Evolutionary conservation across 345 rosid species (phyloP).

Genomic region (Pelargonium nanum): DNA sequence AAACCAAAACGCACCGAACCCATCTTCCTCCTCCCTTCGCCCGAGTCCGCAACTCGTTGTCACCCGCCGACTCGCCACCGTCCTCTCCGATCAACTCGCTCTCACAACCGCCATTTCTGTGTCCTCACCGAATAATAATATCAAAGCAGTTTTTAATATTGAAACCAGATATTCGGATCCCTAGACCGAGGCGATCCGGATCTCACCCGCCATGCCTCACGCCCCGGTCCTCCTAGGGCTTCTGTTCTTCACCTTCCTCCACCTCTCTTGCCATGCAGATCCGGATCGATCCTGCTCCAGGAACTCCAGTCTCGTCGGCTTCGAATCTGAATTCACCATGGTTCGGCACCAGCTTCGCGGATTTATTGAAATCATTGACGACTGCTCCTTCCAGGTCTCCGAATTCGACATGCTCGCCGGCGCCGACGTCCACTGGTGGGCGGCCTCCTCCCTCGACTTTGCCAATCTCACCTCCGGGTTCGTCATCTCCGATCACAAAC

Average conservation of each 20-base stretch:
- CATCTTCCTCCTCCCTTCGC: too few species aligned
- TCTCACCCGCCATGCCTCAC: not conserved
- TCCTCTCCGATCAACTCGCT: too few species aligned
- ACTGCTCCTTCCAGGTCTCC: slow-evolving; percentile 72
- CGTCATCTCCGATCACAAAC: slow-evolving; percentile 44
- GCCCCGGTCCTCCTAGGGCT: slow-evolving; percentile 1
- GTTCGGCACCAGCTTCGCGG: slow-evolving; percentile 88
- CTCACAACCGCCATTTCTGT: too few species aligned
- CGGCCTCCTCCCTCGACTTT: slow-evolving; percentile 41
- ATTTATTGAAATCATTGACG: slow-evolving; percentile 49
- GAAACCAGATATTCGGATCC: not conserved
- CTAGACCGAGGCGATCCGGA: not conserved
- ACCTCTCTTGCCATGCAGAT: slow-evolving; percentile 35
- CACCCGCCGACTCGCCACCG: too few species aligned
- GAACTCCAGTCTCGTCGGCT: slow-evolving; percentile 46
- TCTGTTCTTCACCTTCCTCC: slow-evolving; percentile 27
- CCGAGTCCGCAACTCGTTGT: too few species aligned
- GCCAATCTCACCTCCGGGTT: slow-evolving; percentile 62
- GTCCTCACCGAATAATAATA: too few species aligned
- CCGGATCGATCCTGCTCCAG: slow-evolving; percentile 43
- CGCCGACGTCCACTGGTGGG: slow-evolving; percentile 79
- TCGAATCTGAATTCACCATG: slow-evolving; percentile 60
- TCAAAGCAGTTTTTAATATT: too few species aligned
- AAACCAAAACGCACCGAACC: too few species aligned
- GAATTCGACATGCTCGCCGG: slow-evolving; percentile 78